Conservation (phyloP, 2,329 filamentous ascomycete species). For the Nemania sp. region DNA sequence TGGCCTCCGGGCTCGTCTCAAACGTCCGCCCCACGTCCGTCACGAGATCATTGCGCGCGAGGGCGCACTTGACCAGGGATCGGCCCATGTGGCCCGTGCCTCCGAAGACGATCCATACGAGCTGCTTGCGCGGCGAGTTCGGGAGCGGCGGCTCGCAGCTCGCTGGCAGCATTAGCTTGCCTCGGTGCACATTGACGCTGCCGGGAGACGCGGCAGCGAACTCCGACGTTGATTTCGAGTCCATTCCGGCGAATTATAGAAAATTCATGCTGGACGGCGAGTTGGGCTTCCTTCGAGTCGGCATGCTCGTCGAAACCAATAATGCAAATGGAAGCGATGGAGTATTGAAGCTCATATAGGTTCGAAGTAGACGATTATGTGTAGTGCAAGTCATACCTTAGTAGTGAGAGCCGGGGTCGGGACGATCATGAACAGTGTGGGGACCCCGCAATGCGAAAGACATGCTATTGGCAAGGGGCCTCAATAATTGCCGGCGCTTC, state of each 20-base stretch:
- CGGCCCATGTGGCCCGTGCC: slow-evolving; percentile 97
- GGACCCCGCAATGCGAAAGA: slow-evolving; percentile 11
- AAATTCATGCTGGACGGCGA: slow-evolving; percentile 24
- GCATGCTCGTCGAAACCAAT: slow-evolving; percentile 11
- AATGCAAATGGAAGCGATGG: neutral
- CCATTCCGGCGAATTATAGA: slow-evolving; percentile 31
- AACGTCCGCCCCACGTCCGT: slow-evolving; percentile 82
- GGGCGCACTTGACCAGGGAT: slow-evolving; percentile 80
- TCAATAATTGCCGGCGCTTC: neutral
- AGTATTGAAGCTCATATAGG: too few species aligned
- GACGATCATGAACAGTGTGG: neutral
- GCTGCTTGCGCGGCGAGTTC: slow-evolving; percentile 69
- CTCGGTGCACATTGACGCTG: slow-evolving; percentile 36
- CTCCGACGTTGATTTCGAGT: slow-evolving; percentile 36
- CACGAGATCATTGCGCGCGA: slow-evolving; percentile 81
- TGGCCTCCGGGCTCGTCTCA: slow-evolving; percentile 73
- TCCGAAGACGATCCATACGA: slow-evolving; percentile 95
- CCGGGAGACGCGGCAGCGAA: slow-evolving; percentile 33
- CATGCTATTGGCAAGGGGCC: neutral
- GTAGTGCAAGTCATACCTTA: too few species aligned
- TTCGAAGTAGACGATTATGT: too few species aligned
- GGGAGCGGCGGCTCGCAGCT: slow-evolving; percentile 84
- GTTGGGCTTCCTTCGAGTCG: neutral
- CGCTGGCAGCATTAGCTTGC: slow-evolving; percentile 67
- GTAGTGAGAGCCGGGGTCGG: neutral